Percentiles rank a stretch among this genome's conserved stretches.
phyloP scores from a whole-genome alignment of 1,284 basidiomycete species.

The Calocybe gambosa region DNA sequence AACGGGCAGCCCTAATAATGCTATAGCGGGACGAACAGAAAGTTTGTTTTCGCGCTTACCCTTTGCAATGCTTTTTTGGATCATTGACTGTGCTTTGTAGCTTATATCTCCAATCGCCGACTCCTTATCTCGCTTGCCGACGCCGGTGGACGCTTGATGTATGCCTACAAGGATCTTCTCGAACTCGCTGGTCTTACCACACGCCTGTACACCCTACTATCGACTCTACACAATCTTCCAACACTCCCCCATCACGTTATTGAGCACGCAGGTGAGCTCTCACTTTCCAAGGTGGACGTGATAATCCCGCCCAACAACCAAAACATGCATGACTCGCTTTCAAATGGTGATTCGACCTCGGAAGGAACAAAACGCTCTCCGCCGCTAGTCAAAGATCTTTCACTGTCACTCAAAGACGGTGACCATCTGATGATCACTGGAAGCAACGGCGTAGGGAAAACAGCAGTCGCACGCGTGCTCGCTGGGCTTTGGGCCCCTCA shows the following conservation, averaged over 20 bases:
- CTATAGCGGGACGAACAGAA: conserved; percentile 42
- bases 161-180: conserved; percentile 87
- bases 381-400: conserved; percentile 68
- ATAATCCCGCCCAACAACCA: conserved; percentile 43
- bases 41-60: no score
- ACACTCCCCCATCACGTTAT: conserved; percentile 36
- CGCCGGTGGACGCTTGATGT: conserved; percentile 90
- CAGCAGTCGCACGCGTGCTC: conserved; percentile 84
- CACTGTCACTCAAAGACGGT: conserved; percentile 65
- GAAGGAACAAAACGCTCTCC: conserved; percentile 16
- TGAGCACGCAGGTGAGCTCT: conserved; percentile 39
- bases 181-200: conserved; percentile 91
- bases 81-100: no score
- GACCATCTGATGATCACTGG: conserved; percentile 95
- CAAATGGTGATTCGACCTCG: conserved; percentile 10
- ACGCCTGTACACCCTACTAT: conserved; percentile 83
- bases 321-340: conserved; percentile 16
- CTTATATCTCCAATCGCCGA: conserved; percentile 95
- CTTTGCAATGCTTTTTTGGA: no score
- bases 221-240: conserved; percentile 75
- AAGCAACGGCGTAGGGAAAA: conserved; percentile 92
- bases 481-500: conserved; percentile 82
- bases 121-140: conserved; percentile 91
- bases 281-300: conserved; percentile 70
- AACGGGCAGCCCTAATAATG: conserved; percentile 27